Evolutionary conservation across 805 yeast genomes (phyloP), one percentile per base, ranked within the genome.

Genomic region (Starmera pachycereana): DNA sequence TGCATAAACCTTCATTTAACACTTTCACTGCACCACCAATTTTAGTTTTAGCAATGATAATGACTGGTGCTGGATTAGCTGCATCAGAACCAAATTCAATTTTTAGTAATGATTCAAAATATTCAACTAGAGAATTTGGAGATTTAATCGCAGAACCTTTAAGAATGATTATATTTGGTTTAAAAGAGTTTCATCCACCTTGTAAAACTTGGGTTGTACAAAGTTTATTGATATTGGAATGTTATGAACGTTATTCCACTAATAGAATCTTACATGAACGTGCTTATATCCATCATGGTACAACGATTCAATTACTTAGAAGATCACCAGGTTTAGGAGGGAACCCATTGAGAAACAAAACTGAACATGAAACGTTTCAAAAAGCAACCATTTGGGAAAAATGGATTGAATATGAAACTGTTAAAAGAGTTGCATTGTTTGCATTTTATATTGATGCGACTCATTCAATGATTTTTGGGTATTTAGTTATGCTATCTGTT

Each of bases 281-380:
- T 37, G 83, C 86, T 0, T 90, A 81, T 57, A 63, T 87, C 16
- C 95, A 87, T 54, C 96, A 86, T 57, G 95, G 92, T 5, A 81
- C 95, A 0, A 78, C 89, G 0, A 78, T 85, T 33, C 95, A 86
- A 57, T 61, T 86, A 34, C 61, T 86, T 37, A 63, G 94, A 48
- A 66, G 95, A 49, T 76, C 86, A 0, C 86, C 94, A 1, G 72
- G 82, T 1, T 58, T 86, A 29, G 88, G 88, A 12, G 88, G 88
- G 0, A 75, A 81, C 41, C 84, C 87, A 0, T 39, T 61, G 42
- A 41, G 60, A 27, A 45, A 56, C 47, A 48, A 60, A 40, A 48
- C 52, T 6, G 58, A 53, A 19, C 55, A 56, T 34, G 54, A 49
- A 18, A 41, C 48, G 8, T 50, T 53, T 19, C 43, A 71, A 55